Evolutionary conservation across 805 yeast genomes (phyloP).

Genomic region (Vanderwaltozyma yarrowii): DNA sequence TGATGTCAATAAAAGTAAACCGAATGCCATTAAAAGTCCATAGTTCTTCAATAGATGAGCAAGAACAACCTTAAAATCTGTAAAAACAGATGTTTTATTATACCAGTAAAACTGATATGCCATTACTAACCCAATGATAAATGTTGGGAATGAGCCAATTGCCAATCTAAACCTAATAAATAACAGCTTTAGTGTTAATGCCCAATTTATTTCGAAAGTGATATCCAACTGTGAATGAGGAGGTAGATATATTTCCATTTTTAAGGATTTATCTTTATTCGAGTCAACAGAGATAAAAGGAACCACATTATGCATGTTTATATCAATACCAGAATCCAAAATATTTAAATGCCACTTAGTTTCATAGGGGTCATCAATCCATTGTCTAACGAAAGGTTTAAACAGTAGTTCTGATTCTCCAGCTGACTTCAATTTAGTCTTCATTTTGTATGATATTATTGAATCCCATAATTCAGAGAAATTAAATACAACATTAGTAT

Average conservation of each 20-base stretch:
- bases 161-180: constrained; percentile 71
- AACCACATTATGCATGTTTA: constrained; percentile 51
- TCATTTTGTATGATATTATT: constrained; percentile 16
- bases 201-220: constrained; percentile 17
- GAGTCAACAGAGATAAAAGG: constrained; percentile 48
- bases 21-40: constrained; percentile 23
- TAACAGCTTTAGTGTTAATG: constrained; percentile 49
- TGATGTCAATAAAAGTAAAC: constrained; percentile 29
- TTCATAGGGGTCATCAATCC: constrained; percentile 54
- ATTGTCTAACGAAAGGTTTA: constrained; percentile 60
- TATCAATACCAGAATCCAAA: constrained; percentile 30
- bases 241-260: constrained; percentile 17
- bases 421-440: constrained; percentile 4
- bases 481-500: not conserved
- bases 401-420: constrained; percentile 25
- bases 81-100: constrained; percentile 30
- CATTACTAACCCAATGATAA: constrained; percentile 42
- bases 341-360: constrained; percentile 68
- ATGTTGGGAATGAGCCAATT: constrained; percentile 58
- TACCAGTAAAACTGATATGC: constrained; percentile 45
- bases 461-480: constrained; percentile 17
- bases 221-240: constrained; percentile 11
- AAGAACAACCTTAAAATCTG: constrained; percentile 40
- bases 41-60: constrained; percentile 25
- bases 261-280: constrained; percentile 12